These are phyloP conservation scores for Monilinia polystroma DNA, from an alignment of 2,329 filamentous ascomycete species.

Conservation along the genomic window DNA sequence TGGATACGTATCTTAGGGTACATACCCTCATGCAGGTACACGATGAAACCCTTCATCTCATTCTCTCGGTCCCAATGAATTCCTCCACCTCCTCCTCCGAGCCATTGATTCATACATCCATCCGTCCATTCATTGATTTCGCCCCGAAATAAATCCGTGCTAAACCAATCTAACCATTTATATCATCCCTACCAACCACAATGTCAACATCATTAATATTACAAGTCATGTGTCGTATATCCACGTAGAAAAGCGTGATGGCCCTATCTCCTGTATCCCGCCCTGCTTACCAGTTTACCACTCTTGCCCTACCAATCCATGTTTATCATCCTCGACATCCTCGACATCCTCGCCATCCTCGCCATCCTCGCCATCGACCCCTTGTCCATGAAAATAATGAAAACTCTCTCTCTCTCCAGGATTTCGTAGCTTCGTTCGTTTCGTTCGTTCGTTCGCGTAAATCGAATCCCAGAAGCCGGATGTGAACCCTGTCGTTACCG, in stretches of 20 bases:
- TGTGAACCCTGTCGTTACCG: background rate
- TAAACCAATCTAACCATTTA: background rate
- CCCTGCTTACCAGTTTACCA: too few species aligned
- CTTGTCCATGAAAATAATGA: too few species aligned
- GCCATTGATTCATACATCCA: background rate
- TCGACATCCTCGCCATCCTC: too few species aligned
- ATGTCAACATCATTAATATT: background rate
- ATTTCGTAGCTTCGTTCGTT: background rate
- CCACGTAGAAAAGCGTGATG: conserved; percentile 2
- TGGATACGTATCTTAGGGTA: background rate
- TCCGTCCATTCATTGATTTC: background rate
- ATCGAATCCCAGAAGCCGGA: conserved; percentile 1
- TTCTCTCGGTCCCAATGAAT: background rate
- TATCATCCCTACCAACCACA: conserved; percentile 5
- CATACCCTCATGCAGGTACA: conserved; percentile 10
- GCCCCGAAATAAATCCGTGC: too few species aligned
- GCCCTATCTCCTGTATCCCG: background rate
- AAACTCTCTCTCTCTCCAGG: background rate
- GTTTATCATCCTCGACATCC: background rate
- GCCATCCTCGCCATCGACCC: too few species aligned
- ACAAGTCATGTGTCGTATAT: background rate
- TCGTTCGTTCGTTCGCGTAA: background rate
- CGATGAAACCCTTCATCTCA: background rate
- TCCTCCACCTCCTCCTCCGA: background rate
- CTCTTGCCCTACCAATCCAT: conserved; percentile 5